A percentile compares a stretch with the other conserved stretches of the same genome.
Evolutionary conservation across 1,139 yeast genomes (phyloP).

Genomic region (Suhomyces bolitotheri): DNA sequence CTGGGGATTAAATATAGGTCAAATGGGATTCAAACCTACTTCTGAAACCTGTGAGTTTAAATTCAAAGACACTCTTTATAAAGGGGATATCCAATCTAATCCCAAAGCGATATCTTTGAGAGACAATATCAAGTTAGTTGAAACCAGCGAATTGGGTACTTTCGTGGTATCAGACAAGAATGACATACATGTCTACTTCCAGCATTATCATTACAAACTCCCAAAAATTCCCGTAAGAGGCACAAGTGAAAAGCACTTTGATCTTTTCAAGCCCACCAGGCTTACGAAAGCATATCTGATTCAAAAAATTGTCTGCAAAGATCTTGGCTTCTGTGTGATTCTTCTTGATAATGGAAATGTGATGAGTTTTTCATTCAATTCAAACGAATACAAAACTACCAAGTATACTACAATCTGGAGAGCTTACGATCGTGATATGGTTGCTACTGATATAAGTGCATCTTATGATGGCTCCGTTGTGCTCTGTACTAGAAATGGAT

Average conservation of each 20-base stretch:
- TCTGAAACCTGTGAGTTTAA: conserved; percentile 27
- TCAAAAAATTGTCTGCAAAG: conserved; percentile 35
- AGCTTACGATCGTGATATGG: conserved; percentile 53
- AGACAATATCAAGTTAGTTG: conserved; percentile 56
- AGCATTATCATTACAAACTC: conserved; percentile 55
- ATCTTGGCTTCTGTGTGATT: conserved; percentile 40
- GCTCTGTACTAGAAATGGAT: conserved; percentile 67
- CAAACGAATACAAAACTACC: conserved; percentile 32
- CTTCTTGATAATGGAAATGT: conserved; percentile 56
- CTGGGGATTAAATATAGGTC: conserved; percentile 90
- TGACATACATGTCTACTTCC: conserved; percentile 63
- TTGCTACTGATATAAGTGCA: conserved; percentile 62
- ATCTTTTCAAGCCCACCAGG: conserved; percentile 52
- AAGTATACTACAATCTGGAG: conserved; percentile 51
- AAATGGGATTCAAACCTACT: conserved; percentile 59
- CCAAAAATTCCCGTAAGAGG: conserved; percentile 41
- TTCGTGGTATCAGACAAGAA: conserved; percentile 59
- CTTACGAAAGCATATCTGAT: conserved; percentile 43
- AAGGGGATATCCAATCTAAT: conserved; percentile 35
- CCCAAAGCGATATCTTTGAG: conserved; percentile 51
- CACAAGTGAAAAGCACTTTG: conserved; percentile 45
- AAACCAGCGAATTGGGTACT: conserved; percentile 73
- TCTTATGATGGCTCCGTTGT: conserved; percentile 70
- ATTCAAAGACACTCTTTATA: conserved; percentile 28
- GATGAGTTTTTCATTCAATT: conserved; percentile 32